A percentile compares a stretch with the other conserved stretches of the same genome.
Conservation (phyloP, 108 stramenopile genomes). For the Discostella stelligeroides region DNA sequence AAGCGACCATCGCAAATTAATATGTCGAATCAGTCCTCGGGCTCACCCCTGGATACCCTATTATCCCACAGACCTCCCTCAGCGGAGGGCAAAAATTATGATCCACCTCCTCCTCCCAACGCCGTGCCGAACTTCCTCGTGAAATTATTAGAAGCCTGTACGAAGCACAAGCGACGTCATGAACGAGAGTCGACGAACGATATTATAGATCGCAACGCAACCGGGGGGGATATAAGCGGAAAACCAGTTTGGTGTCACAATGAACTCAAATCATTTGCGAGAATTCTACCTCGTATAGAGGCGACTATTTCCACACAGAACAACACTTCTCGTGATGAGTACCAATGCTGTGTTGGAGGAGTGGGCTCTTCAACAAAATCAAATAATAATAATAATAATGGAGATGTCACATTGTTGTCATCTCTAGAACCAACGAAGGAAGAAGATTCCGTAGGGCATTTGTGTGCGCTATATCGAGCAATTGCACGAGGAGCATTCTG, state of each 20-base stretch:
- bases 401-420: neutral
- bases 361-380: neutral
- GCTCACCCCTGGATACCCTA: no score
- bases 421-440: neutral
- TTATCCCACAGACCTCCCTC: no score
- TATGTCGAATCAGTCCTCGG: no score
- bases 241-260: conserved; percentile 13
- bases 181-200: conserved; percentile 18
- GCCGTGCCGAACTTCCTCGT: conserved; percentile 21
- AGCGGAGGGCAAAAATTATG: no score
- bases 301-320: conserved; percentile 1
- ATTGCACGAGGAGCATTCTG: conserved; percentile 69
- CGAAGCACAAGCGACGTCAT: conserved; percentile 38
- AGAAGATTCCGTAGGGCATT: conserved; percentile 48
- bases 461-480: conserved; percentile 72
- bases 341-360: neutral
- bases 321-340: conserved; percentile 15
- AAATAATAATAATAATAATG: neutral
- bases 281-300: conserved; percentile 42
- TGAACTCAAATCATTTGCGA: conserved; percentile 23
- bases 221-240: neutral
- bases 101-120: no score
- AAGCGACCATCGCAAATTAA: no score
- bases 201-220: neutral
- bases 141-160: conserved; percentile 47